Evolutionary conservation across 2,329 filamentous ascomycete genomes (phyloP).

Genomic region (Paecilomyces niveus): DNA sequence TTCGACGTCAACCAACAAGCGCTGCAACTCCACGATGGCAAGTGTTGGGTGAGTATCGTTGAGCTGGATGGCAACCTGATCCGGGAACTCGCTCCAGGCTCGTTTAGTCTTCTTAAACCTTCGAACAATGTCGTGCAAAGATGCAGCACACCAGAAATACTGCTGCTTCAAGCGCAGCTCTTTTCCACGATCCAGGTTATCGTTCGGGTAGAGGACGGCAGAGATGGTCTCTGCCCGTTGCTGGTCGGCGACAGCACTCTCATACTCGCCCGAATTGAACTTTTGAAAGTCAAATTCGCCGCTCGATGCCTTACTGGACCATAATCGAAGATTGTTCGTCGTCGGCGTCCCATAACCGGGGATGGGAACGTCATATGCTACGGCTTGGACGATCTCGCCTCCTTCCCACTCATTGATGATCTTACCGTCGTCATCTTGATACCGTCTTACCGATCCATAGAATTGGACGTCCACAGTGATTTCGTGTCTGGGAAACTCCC

Average conservation of each 20-base stretch:
- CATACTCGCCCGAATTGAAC: conserved; percentile 97
- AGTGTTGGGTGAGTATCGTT: conserved; percentile 97
- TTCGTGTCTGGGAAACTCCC: conserved; percentile 95
- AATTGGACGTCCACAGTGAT: conserved; percentile 97
- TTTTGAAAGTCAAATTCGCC: conserved; percentile 99
- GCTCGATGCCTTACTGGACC: conserved; percentile 94
- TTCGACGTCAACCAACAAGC: conserved; percentile 83
- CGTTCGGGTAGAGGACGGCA: conserved; percentile 93
- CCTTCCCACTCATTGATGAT: conserved; percentile 74
- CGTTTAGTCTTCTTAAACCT: conserved; percentile 97
- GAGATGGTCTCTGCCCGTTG: conserved; percentile 99
- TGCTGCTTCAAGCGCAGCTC: conserved; percentile 97
- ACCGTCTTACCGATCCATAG: conserved; percentile 76
- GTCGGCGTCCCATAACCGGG: conserved; percentile 84
- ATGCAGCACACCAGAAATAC: conserved; percentile 99
- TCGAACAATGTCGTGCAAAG: conserved; percentile 89
- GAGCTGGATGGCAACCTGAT: conserved; percentile 93
- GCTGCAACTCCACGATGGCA: conserved; percentile 90
- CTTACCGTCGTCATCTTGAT: conserved; percentile 68
- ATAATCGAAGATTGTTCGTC: conserved; percentile 93
- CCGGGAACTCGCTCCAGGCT: conserved; percentile 83
- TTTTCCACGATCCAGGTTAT: conserved; percentile 93
- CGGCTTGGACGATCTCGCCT: conserved; percentile 83
- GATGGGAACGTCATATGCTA: conserved; percentile 88
- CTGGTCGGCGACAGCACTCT: conserved; percentile 95